Evolutionary conservation across 768 basidiomycete species (phyloP).

Genomic region (Candolleomyces eurysporus): DNA sequence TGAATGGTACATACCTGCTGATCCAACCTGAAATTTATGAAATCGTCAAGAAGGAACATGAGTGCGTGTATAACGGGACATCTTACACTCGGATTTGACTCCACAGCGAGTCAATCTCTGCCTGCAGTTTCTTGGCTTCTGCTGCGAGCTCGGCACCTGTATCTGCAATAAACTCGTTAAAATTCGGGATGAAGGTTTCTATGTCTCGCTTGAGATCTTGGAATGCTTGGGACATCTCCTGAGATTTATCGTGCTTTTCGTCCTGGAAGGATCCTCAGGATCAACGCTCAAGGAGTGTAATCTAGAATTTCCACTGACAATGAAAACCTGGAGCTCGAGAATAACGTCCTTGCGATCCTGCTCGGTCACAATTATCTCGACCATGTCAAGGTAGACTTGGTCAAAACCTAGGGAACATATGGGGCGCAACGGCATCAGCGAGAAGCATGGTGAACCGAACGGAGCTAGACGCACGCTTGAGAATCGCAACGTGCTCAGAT

Average conservation of each 20-base stretch:
- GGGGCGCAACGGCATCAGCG: neutral
- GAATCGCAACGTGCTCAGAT: neutral
- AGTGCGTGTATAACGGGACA: neutral
- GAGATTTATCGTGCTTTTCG: neutral
- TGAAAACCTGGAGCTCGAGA: neutral
- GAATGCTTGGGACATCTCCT: neutral
- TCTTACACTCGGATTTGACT: neutral
- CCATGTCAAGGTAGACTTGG: neutral
- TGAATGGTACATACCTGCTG: neutral
- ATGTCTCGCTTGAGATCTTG: neutral
- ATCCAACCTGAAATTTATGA: neutral
- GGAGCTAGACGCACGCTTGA: neutral
- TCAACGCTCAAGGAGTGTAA: too few relatives aligned
- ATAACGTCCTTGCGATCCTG: neutral
- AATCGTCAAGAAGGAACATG: neutral
- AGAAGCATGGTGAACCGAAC: neutral
- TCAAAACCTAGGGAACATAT: conserved; percentile 3
- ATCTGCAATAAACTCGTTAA: neutral
- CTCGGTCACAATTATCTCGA: neutral
- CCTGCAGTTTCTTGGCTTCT: neutral
- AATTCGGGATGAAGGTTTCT: neutral
- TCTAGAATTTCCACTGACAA: neutral
- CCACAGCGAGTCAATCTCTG: neutral
- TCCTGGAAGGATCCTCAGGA: neutral
- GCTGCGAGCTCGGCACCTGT: neutral